Percentiles rank a stretch among this genome's conserved stretches.
Conservation (phyloP, 2,329 filamentous ascomycete species). For the Aspergillaceae sp. region DNA sequence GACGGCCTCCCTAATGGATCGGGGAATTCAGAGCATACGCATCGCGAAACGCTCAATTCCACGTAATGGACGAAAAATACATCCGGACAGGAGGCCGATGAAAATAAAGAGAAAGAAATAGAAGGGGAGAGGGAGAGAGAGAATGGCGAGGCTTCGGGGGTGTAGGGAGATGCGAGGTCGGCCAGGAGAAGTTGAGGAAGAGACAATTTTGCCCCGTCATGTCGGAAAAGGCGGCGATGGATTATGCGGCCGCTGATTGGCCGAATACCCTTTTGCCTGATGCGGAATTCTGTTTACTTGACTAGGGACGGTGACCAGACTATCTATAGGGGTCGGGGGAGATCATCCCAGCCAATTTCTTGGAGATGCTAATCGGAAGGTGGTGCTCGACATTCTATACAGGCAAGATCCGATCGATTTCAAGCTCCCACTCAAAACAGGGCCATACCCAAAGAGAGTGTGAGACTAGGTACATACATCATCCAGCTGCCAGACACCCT, state of each 20-base stretch:
- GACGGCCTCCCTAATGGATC: slow-evolving; percentile 6
- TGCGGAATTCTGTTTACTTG: slow-evolving; percentile 11
- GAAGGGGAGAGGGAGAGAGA: slow-evolving; percentile 1
- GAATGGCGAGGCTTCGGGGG: neutral
- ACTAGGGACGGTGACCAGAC: neutral
- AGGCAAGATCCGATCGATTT: too few species aligned
- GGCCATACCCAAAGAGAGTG: too few species aligned
- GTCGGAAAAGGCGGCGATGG: slow-evolving; percentile 21
- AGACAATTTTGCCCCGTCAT: slow-evolving; percentile 15
- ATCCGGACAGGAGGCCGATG: neutral
- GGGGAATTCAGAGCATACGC: slow-evolving; percentile 4
- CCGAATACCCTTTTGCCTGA: slow-evolving; percentile 8
- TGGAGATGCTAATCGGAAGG: too few species aligned
- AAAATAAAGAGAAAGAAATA: neutral
- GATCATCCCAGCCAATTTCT: too few species aligned
- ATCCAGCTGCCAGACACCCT: slow-evolving; percentile 26
- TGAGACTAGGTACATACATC: slow-evolving; percentile 30
- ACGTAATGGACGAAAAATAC: neutral
- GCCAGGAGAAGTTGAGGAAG: slow-evolving; percentile 2
- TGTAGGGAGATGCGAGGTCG: neutral
- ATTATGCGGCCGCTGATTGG: slow-evolving; percentile 16
- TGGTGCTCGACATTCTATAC: too few species aligned
- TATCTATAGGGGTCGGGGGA: neutral
- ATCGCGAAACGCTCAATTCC: slow-evolving; percentile 9
- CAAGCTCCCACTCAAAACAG: too few species aligned